Conservation (phyloP, 2,329 filamentous ascomycete species). For the Aspergillus eucalypticola region DNA sequence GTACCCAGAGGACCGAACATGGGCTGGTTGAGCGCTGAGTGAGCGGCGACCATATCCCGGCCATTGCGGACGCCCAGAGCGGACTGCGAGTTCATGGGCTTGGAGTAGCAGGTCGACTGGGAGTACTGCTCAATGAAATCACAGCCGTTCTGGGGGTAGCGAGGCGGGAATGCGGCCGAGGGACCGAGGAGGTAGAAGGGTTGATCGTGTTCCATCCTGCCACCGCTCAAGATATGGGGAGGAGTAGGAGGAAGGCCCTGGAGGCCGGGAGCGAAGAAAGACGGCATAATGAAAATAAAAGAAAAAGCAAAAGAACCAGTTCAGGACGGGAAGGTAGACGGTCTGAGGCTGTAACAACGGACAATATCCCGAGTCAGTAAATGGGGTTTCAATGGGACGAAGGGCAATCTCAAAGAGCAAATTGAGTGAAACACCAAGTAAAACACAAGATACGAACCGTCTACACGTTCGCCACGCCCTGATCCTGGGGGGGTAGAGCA, state of each 20-base stretch:
- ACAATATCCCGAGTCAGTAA: slow-evolving; percentile 25
- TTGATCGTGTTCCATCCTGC: slow-evolving; percentile 41
- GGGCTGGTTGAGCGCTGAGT: slow-evolving; percentile 32
- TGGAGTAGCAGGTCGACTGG: slow-evolving; percentile 44
- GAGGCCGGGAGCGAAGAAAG: slow-evolving; percentile 43
- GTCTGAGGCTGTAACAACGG: slow-evolving; percentile 19
- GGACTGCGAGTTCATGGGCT: slow-evolving; percentile 34
- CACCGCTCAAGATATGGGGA: slow-evolving; percentile 40
- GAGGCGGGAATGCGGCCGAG: slow-evolving; percentile 41
- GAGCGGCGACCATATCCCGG: slow-evolving; percentile 34
- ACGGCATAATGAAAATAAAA: slow-evolving; percentile 40
- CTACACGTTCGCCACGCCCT: slow-evolving; percentile 44
- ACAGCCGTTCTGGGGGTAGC: slow-evolving; percentile 46
- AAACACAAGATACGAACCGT: slow-evolving; percentile 38
- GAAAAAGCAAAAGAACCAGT: slow-evolving; percentile 27
- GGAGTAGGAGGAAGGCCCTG: slow-evolving; percentile 46
- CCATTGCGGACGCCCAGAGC: slow-evolving; percentile 33
- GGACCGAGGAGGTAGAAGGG: slow-evolving; percentile 42
- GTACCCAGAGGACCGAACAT: slow-evolving; percentile 38
- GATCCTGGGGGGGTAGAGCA: slow-evolving; percentile 40
- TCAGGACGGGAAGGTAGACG: slow-evolving; percentile 43
- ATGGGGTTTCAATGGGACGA: slow-evolving; percentile 7
- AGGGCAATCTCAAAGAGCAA: background rate
- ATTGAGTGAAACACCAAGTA: slow-evolving; percentile 2
- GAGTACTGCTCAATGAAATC: slow-evolving; percentile 50